Evolutionary conservation across 768 basidiomycete species (phyloP), one percentile per base, ranked within the genome.

Genomic region (Russula lepida): DNA sequence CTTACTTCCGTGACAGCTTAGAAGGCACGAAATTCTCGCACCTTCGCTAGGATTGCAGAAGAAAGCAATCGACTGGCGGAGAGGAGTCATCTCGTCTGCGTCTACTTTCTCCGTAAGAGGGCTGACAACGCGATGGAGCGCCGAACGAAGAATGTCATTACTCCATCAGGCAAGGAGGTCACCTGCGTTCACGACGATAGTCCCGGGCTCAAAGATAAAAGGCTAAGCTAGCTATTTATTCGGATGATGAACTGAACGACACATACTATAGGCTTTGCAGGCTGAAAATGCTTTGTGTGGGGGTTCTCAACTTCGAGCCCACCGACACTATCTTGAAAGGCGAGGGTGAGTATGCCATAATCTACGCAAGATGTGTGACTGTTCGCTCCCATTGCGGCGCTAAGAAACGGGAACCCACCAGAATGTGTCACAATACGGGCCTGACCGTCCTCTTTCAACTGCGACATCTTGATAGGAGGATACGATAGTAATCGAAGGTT

Each of bases 321-420:
- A 12, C 91, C 90, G 54, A 92, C 84, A 79, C 84, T 76, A 67
- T 91, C 90, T 72, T 92, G 90, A 73, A 91, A 92, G 12, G 92
- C 77, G 37, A 92, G 74, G 0, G 89, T 90, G 64, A 92, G 70
- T n/a, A 88, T 86, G 4, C 89, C 89, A 64, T 90, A 89, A 71
- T 92, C 88, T 84, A 66, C 17, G 33, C 23, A 21, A 25, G 46
- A 23, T 6, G 19, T n/a, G 35, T 44, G 13, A 48, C n/a, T 11
- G 32, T 28, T 15, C 33, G 12, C 19, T 41, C 49, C 33, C 13
- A 6, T 23, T 32, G 27, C 11, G 21, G 1, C 6, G 28, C 19
- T 32, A 4, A 52, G 41, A n/a, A 32, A 62, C 53, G n/a, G 8
- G 23, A 33, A 35, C 71, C 51, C 62, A 80, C 85, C 89, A 50